Conservation (phyloP, 768 basidiomycete species). For the Guyanaporus albipodus region DNA sequence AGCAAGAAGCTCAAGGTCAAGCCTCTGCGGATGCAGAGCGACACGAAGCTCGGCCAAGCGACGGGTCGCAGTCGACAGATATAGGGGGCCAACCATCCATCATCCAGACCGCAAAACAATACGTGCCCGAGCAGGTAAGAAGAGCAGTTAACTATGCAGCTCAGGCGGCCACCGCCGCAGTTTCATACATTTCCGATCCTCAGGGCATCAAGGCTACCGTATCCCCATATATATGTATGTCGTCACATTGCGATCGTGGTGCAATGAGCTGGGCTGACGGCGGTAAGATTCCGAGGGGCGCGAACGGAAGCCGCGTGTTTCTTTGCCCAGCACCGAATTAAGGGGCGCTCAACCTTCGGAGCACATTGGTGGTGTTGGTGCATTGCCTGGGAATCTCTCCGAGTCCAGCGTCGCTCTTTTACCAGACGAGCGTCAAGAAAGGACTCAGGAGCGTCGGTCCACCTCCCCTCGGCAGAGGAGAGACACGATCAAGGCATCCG, state of each 20-base stretch:
- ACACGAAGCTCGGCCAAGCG: not conserved
- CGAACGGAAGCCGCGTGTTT: conserved; percentile 4
- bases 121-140: not conserved
- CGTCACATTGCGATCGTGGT: not conserved
- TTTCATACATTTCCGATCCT: conserved; percentile 2
- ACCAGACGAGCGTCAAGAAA: conserved; percentile 42
- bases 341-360: conserved; percentile 32
- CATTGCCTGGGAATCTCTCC: conserved; percentile 43
- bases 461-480: conserved; percentile 13
- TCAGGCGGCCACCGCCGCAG: not conserved
- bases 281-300: conserved; percentile 4
- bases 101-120: conserved; percentile 3
- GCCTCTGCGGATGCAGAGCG: not conserved
- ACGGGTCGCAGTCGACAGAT: too few relatives aligned
- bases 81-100: too few relatives aligned
- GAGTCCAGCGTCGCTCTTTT: conserved; percentile 47
- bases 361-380: conserved; percentile 41
- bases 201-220: not conserved
- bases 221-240: conserved; percentile 13
- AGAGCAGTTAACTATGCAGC: not conserved
- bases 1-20: too few relatives aligned
- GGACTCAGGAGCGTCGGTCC: not conserved
- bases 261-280: conserved; percentile 4
- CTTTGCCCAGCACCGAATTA: conserved; percentile 36
- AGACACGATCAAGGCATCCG: conserved; percentile 12